Conservation (phyloP, 192 early-diverging fungal species). For the Linnemannia exigua region DNA sequence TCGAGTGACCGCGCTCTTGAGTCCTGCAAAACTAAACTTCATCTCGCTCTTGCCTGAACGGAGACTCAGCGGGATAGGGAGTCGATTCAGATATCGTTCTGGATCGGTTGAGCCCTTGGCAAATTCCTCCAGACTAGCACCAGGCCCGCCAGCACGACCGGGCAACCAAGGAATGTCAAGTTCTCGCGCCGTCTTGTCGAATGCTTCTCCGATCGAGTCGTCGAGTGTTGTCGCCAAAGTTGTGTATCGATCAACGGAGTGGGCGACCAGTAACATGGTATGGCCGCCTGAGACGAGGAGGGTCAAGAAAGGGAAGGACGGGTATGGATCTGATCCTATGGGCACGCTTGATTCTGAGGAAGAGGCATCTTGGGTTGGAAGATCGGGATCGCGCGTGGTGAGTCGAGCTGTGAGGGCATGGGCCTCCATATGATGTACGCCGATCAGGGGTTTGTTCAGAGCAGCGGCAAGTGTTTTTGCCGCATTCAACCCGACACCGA, state of each 20-base stretch:
- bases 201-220: slow-evolving; percentile 84
- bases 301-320: slow-evolving; percentile 77
- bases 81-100: slow-evolving; percentile 45
- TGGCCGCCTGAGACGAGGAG: slow-evolving; percentile 86
- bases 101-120: slow-evolving; percentile 67
- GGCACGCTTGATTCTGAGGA: not conserved
- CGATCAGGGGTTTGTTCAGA: slow-evolving; percentile 74
- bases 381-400: slow-evolving; percentile 47
- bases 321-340: slow-evolving; percentile 44
- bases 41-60: slow-evolving; percentile 61
- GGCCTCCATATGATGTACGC: slow-evolving; percentile 90
- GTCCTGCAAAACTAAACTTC: slow-evolving; percentile 82
- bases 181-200: slow-evolving; percentile 82
- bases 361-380: not conserved
- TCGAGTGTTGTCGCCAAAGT: slow-evolving; percentile 78
- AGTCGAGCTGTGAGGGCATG: slow-evolving; percentile 85
- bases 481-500: slow-evolving; percentile 78
- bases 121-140: slow-evolving; percentile 75
- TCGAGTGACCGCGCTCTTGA: slow-evolving; percentile 76
- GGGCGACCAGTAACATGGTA: slow-evolving; percentile 71
- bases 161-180: slow-evolving; percentile 74
- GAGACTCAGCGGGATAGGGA: slow-evolving; percentile 75
- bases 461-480: slow-evolving; percentile 82
- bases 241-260: slow-evolving; percentile 71
- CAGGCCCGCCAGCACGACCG: slow-evolving; percentile 76